Evolutionary conservation across 306 rosid genomes (phyloP), one percentile per base, ranked within the genome.

Genomic region (Sesbania bispinosa): DNA sequence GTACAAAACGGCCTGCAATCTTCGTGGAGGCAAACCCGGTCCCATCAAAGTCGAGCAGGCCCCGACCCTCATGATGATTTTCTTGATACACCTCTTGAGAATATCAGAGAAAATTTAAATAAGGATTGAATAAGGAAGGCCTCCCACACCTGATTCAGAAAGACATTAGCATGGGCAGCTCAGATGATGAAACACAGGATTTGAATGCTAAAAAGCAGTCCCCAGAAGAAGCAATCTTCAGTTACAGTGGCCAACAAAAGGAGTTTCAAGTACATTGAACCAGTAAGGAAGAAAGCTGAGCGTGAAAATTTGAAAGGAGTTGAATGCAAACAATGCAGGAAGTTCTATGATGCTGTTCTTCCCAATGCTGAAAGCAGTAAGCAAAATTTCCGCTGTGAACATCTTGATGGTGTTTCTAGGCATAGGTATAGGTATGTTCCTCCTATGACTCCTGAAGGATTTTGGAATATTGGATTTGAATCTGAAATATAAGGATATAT

Each of bases 381-480:
- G 74, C 84, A 67, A 32, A 74, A 60, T 54, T 67, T 88, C 32
- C 89, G 99, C 10, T 90, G 97, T 71, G 99, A 94, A 57, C 97
- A 91, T 73, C 96, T 76, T 77, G 96, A 94, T 69, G 99, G 99
- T 74, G 97, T 89, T 87, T 94, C 97, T 54, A 88, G 97, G 83
- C 96, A 91, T 81, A 89, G 96, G 43, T 91, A 94, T 71, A 86
- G 82, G 90, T 89, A 91, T 83, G 89, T 67, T 82, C 97, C 99
- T 36, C 96, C 95, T 61, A 24, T 89, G 88, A 94, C 99, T 63
- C 99, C 99, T 0, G 99, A 94, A 85, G 99, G 99, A 75, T 94
- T 89, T 85, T 94, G 99, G 96, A 94, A 94, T 64, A 90, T 94
- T 79, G 99, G 96, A 60, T 94, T 94, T 83, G 97, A 94, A 70